phyloP scores from a whole-genome alignment of 768 basidiomycete genomes.

The Serendipita sp. region DNA sequence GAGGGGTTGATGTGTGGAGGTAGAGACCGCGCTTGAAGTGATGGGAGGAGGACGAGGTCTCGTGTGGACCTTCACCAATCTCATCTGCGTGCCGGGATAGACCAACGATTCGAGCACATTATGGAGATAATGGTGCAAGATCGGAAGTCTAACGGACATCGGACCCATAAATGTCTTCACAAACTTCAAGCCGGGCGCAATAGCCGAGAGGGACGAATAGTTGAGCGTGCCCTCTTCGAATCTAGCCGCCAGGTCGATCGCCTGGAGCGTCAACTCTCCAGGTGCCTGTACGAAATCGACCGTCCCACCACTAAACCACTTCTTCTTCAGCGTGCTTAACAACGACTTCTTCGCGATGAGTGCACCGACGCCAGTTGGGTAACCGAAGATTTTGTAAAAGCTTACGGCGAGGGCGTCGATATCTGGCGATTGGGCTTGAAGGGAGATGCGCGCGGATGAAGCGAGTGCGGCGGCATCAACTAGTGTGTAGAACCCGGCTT shows the following conservation, averaged over 20 bases:
- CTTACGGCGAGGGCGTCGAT: conserved; percentile 73
- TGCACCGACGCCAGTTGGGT: conserved; percentile 71
- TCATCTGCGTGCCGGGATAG: conserved; percentile 42
- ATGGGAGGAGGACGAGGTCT: no score
- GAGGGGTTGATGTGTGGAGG: no score
- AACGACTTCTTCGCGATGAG: conserved; percentile 59
- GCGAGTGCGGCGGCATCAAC: conserved; percentile 71
- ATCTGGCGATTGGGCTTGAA: conserved; percentile 30
- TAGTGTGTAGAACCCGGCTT: conserved; percentile 57
- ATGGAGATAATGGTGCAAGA: conserved; percentile 45
- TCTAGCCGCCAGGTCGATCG: conserved; percentile 44
- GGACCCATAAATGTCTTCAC: conserved; percentile 66
- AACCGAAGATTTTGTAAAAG: conserved; percentile 86
- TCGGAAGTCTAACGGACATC: conserved; percentile 60
- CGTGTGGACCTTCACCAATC: conserved; percentile 56
- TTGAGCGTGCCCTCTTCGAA: conserved; percentile 87
- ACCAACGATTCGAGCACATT: conserved; percentile 37
- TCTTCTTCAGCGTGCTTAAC: conserved; percentile 40
- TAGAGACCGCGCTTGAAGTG: no score
- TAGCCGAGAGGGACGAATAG: conserved; percentile 58
- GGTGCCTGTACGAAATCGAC: conserved; percentile 78
- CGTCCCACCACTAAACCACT: conserved; percentile 87
- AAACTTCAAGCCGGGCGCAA: conserved; percentile 63
- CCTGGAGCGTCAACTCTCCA: conserved; percentile 46
- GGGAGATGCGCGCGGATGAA: conserved; percentile 50